Conservation (phyloP, 1,284 basidiomycete genomes). For the Sanghuangporus sanghuang region DNA sequence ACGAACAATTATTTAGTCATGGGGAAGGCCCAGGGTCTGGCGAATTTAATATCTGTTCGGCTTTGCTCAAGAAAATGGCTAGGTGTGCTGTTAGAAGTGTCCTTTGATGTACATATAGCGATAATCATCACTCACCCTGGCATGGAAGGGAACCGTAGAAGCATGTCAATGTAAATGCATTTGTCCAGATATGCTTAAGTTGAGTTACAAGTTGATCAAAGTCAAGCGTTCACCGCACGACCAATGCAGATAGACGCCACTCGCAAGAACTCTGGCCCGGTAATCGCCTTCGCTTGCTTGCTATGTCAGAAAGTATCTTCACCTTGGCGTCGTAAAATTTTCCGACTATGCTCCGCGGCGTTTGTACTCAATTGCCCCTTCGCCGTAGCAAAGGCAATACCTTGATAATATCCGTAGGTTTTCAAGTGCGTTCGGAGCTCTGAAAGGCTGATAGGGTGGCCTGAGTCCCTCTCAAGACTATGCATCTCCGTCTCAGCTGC, state of each 20-base stretch:
- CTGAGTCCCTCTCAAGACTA: slow-evolving; percentile 83
- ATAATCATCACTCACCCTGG: slow-evolving; percentile 5
- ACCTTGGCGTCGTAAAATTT: slow-evolving; percentile 80
- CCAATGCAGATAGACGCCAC: not conserved
- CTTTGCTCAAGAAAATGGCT: not conserved
- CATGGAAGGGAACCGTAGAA: not conserved
- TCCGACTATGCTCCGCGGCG: slow-evolving; percentile 67
- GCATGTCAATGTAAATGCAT: slow-evolving; percentile 2
- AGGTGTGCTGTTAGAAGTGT: not conserved
- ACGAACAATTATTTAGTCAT: not conserved
- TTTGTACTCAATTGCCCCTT: slow-evolving; percentile 88
- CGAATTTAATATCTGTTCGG: not conserved
- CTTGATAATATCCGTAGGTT: slow-evolving; percentile 74
- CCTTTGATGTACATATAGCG: not conserved
- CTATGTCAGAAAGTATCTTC: slow-evolving; percentile 69
- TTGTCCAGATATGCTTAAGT: not conserved
- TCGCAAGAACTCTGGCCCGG: not conserved
- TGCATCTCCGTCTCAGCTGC: slow-evolving; percentile 54
- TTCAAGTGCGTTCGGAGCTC: slow-evolving; percentile 69
- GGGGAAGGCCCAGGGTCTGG: not conserved
- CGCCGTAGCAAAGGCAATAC: slow-evolving; percentile 77
- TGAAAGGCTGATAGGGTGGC: slow-evolving; percentile 79
- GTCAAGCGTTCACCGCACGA: not conserved
- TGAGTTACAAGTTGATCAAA: not conserved
- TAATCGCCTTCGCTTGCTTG: slow-evolving; percentile 27